These are phyloP conservation scores for Colletotrichum shisoi DNA, from an alignment of 2,329 filamentous ascomycete genomes.

Conservation along the genomic window DNA sequence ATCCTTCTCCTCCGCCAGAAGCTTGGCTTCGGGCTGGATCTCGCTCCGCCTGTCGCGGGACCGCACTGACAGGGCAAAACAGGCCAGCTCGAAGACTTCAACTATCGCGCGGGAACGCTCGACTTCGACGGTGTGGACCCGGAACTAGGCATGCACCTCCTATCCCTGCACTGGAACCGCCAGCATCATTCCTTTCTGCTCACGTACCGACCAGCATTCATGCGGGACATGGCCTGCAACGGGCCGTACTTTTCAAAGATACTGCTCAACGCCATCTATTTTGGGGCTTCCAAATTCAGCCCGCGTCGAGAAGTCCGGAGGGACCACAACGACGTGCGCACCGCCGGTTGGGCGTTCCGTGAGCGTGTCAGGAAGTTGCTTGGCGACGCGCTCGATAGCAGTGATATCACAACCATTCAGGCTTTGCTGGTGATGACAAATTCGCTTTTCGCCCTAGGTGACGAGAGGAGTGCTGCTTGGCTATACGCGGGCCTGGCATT, in stretches of 20 bases:
- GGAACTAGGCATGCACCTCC: constrained; percentile 60
- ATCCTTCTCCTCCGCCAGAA: neutral
- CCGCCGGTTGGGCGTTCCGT: constrained; percentile 58
- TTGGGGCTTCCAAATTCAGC: constrained; percentile 56
- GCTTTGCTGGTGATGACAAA: constrained; percentile 61
- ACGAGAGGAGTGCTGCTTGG: constrained; percentile 63
- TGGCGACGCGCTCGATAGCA: constrained; percentile 55
- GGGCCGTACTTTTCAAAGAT: constrained; percentile 66
- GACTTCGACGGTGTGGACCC: constrained; percentile 65
- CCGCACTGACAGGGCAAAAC: neutral
- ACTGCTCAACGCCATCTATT: constrained; percentile 64
- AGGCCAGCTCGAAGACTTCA: constrained; percentile 59
- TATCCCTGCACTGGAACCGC: constrained; percentile 62
- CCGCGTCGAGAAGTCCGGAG: constrained; percentile 55
- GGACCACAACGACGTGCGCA: constrained; percentile 56
- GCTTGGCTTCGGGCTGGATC: neutral
- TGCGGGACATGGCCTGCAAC: constrained; percentile 60
- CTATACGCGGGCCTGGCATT: constrained; percentile 66
- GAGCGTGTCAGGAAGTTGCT: constrained; percentile 57
- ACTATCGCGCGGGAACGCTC: constrained; percentile 55
- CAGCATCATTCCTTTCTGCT: constrained; percentile 59
- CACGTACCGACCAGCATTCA: constrained; percentile 62
- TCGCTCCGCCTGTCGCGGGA: neutral
- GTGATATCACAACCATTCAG: constrained; percentile 63
- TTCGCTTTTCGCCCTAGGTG: constrained; percentile 59